Conservation (phyloP, 2,329 filamentous ascomycete species). For the Neurospora sp. region DNA sequence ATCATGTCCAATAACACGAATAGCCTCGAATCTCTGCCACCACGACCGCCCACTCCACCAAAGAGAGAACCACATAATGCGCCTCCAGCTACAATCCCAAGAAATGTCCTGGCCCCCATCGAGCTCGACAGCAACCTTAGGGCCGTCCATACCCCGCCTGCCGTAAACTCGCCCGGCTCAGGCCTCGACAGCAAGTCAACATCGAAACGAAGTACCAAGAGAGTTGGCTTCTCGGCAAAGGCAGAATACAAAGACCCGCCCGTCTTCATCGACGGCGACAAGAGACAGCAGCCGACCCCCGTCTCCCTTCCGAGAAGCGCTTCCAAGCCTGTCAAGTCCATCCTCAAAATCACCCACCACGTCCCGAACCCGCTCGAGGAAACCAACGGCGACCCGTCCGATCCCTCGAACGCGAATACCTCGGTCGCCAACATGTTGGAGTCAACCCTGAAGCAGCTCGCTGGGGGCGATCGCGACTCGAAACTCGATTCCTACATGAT, state of each 20-base stretch:
- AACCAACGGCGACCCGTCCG: constrained; percentile 34
- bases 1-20: constrained; percentile 22
- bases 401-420: constrained; percentile 26
- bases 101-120: constrained; percentile 27
- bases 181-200: constrained; percentile 32
- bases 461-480: constrained; percentile 59
- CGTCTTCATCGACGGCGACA: constrained; percentile 30
- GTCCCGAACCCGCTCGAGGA: constrained; percentile 36
- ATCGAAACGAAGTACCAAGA: constrained; percentile 39
- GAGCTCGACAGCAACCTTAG: constrained; percentile 22
- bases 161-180: constrained; percentile 34
- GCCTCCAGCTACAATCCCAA: constrained; percentile 24
- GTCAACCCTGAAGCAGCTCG: constrained; percentile 72
- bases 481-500: constrained; percentile 81
- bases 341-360: constrained; percentile 64
- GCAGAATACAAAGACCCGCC: constrained; percentile 49
- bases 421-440: constrained; percentile 75
- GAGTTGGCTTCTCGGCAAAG: constrained; percentile 46
- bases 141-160: constrained; percentile 44
- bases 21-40: constrained; percentile 41
- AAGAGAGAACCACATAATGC: constrained; percentile 37
- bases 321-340: constrained; percentile 49
- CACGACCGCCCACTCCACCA: constrained; percentile 60
- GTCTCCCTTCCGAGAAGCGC: constrained; percentile 28
- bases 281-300: constrained; percentile 31